phyloP scores from a whole-genome alignment of 495 filamentous ascomycete genomes.

The Xylaria sp. region DNA sequence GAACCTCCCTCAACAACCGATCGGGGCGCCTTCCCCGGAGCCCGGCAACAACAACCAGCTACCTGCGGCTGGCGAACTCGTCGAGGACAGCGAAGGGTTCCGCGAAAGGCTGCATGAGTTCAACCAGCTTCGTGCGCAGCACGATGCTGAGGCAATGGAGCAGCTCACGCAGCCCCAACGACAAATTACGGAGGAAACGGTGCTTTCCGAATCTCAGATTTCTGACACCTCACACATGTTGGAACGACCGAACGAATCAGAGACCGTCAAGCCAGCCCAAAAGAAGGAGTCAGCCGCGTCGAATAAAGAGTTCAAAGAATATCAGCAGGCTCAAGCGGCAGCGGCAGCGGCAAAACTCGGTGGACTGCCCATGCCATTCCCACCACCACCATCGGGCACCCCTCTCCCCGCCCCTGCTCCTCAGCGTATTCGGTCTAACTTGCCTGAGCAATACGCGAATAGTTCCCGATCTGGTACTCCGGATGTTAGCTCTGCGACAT shows the following conservation, averaged over 20 bases:
- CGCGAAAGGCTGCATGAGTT: slow-evolving; percentile 62
- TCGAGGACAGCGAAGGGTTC: slow-evolving; percentile 59
- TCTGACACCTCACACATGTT: slow-evolving; percentile 21
- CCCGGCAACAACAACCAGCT: slow-evolving; percentile 47
- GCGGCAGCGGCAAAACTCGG: slow-evolving; percentile 58
- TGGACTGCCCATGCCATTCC: slow-evolving; percentile 81
- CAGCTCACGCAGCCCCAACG: slow-evolving; percentile 30
- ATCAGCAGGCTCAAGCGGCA: slow-evolving; percentile 73
- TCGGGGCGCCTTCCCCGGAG: slow-evolving; percentile 42
- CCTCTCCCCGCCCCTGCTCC: slow-evolving; percentile 87
- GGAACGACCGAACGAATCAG: slow-evolving; percentile 19
- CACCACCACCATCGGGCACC: slow-evolving; percentile 58
- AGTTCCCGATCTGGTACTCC: slow-evolving; percentile 80
- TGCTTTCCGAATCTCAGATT: slow-evolving; percentile 11
- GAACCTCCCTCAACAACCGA: slow-evolving; percentile 40
- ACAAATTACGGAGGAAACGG: slow-evolving; percentile 30
- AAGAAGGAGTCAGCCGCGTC: slow-evolving; percentile 53
- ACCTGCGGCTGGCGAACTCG: slow-evolving; percentile 51
- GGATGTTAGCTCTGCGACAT: slow-evolving; percentile 50
- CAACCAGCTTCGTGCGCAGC: slow-evolving; percentile 62
- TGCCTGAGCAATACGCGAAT: slow-evolving; percentile 79
- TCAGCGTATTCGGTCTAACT: slow-evolving; percentile 80
- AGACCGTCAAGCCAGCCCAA: slow-evolving; percentile 27
- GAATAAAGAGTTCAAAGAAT: slow-evolving; percentile 89
- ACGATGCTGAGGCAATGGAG: slow-evolving; percentile 54